phyloP scores from a whole-genome alignment of 331 rosid species.

The Pyracantha coccinea region DNA sequence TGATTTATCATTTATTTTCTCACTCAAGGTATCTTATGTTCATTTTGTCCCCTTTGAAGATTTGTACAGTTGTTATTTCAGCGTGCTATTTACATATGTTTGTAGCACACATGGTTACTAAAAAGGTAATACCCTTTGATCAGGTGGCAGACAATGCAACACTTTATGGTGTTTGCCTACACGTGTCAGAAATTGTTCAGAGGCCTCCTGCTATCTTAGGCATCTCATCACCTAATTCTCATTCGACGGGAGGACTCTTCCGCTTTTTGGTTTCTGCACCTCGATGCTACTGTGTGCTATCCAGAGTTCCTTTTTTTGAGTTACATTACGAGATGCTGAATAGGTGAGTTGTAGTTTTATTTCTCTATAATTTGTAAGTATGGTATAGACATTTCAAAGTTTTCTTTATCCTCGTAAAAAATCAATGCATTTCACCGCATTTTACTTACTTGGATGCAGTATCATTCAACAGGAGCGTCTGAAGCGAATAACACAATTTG shows the following conservation, averaged over 20 bases:
- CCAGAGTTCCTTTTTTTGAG: conserved; percentile 86
- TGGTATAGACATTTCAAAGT: background rate
- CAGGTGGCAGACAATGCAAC: conserved; percentile 79
- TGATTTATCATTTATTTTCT: conserved; percentile 76
- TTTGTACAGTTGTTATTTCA: background rate
- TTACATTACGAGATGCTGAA: conserved; percentile 88
- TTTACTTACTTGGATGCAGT: conserved; percentile 62
- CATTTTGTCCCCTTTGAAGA: background rate
- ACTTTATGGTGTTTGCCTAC: conserved; percentile 94
- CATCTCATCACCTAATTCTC: conserved; percentile 46
- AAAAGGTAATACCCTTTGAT: conserved; percentile 28
- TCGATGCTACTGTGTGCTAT: conserved; percentile 88
- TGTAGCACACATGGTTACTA: conserved; percentile 16
- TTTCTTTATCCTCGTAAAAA: background rate
- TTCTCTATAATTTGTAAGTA: conserved; percentile 11
- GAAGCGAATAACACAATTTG: conserved; percentile 74
- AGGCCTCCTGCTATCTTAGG: conserved; percentile 83
- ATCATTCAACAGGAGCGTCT: conserved; percentile 92
- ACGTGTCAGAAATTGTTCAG: conserved; percentile 93
- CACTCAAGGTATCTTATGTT: conserved; percentile 58
- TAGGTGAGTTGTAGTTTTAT: conserved; percentile 41
- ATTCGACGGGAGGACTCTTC: conserved; percentile 48
- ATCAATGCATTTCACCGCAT: conserved; percentile 16
- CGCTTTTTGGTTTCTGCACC: conserved; percentile 97
- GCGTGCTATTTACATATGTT: background rate